Conservation (phyloP, 768 basidiomycete genomes). For the Leccinum fibrillosum region DNA sequence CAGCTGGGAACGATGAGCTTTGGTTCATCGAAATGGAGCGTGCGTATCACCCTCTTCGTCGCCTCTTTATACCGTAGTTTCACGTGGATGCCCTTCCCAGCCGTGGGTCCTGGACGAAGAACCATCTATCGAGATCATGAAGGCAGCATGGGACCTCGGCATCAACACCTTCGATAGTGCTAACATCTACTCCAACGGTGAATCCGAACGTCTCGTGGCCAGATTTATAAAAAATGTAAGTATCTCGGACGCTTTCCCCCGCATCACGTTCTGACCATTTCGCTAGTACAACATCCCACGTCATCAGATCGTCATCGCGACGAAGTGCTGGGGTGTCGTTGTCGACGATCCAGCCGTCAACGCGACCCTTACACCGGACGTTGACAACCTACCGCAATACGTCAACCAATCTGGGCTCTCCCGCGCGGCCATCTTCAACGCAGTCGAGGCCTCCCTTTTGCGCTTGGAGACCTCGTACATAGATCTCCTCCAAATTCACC, state of each 20-base stretch:
- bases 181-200: no score
- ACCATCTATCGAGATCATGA: no score
- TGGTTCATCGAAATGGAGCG: no score
- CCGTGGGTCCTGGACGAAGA: no score
- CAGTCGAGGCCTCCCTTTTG: constrained; percentile 34
- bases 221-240: constrained; percentile 36
- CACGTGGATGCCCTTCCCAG: no score
- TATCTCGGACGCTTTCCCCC: no score
- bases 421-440: constrained; percentile 36
- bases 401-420: constrained; percentile 35
- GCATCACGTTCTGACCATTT: neutral
- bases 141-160: no score
- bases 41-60: no score
- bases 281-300: constrained; percentile 31
- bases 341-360: neutral
- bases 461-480: constrained; percentile 37
- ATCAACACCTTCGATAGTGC: no score
- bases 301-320: constrained; percentile 29
- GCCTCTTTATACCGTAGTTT: no score
- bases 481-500: constrained; percentile 45
- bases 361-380: neutral
- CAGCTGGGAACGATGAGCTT: no score
- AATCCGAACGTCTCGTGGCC: constrained; percentile 23
- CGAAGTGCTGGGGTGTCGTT: constrained; percentile 26
- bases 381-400: constrained; percentile 14